Percentiles rank a stretch among this genome's conserved stretches.
Conservation (phyloP, 495 filamentous ascomycete genomes). For the Lepidopterella palustris region DNA sequence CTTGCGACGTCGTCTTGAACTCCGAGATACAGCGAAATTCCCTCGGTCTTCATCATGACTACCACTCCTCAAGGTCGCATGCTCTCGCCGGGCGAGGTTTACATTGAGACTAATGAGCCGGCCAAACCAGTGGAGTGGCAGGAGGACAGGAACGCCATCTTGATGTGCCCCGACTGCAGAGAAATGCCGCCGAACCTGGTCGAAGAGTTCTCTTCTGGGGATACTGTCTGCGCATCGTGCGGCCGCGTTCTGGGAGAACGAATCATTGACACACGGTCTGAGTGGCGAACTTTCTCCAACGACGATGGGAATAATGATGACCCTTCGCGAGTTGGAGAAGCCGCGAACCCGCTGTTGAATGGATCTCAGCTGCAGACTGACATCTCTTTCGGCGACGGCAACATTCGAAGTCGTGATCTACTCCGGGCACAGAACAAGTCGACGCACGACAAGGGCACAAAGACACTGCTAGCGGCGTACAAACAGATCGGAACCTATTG, state of each 20-base stretch:
- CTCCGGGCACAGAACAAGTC: conserved; percentile 81
- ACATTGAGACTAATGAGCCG: conserved; percentile 21
- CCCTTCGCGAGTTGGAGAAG: conserved; percentile 95
- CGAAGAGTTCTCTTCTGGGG: conserved; percentile 85
- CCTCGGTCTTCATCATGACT: conserved; percentile 14
- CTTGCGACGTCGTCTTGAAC: no score
- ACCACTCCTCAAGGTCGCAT: conserved; percentile 24
- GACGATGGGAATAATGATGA: conserved; percentile 93
- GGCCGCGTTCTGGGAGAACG: conserved; percentile 86
- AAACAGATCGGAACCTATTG: conserved; percentile 85
- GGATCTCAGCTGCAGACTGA: conserved; percentile 87
- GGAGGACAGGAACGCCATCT: conserved; percentile 73
- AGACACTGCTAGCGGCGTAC: conserved; percentile 71
- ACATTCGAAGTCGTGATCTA: conserved; percentile 61
- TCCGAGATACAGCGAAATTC: no score
- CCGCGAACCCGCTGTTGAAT: conserved; percentile 75
- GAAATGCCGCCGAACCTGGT: conserved; percentile 85
- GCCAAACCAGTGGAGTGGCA: conserved; percentile 46
- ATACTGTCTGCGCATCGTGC: conserved; percentile 87
- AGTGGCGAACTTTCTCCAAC: conserved; percentile 98
- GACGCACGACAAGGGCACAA: conserved; percentile 79
- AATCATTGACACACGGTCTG: conserved; percentile 88
- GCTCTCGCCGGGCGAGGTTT: conserved; percentile 38
- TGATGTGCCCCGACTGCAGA: conserved; percentile 85
- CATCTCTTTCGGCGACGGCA: conserved; percentile 75